Conservation (phyloP, 2,329 filamentous ascomycete genomes). For the Nemania abortiva region DNA sequence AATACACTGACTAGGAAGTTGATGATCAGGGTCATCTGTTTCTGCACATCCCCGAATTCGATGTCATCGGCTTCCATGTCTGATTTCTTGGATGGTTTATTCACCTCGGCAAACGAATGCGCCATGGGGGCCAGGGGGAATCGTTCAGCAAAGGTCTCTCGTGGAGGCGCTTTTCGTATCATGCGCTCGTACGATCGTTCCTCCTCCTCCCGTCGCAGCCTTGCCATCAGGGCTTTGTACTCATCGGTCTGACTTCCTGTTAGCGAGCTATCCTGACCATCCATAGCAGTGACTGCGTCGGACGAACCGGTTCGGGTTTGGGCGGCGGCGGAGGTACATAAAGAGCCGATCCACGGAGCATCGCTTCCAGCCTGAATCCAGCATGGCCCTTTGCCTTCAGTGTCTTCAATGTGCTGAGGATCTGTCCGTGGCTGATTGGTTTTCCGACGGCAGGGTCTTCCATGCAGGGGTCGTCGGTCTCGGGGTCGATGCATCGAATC, state of each 20-base stretch:
- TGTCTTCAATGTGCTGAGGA: slow-evolving; percentile 71
- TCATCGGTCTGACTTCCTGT: slow-evolving; percentile 72
- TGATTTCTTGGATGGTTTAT: slow-evolving; percentile 59
- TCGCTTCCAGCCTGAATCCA: slow-evolving; percentile 70
- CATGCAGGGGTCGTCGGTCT: slow-evolving; percentile 62
- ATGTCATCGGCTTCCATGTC: slow-evolving; percentile 71
- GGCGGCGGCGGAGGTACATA: slow-evolving; percentile 84
- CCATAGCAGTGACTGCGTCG: background rate
- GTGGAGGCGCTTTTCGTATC: slow-evolving; percentile 68
- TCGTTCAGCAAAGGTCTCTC: slow-evolving; percentile 70
- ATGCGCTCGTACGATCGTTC: slow-evolving; percentile 84
- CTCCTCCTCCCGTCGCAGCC: slow-evolving; percentile 86
- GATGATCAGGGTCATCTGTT: slow-evolving; percentile 85
- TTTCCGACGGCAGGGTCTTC: slow-evolving; percentile 66
- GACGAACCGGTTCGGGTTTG: slow-evolving; percentile 79
- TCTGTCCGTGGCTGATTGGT: slow-evolving; percentile 78
- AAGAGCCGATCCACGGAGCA: slow-evolving; percentile 78
- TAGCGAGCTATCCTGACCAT: slow-evolving; percentile 29
- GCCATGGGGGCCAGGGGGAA: slow-evolving; percentile 66
- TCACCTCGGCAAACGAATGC: slow-evolving; percentile 67
- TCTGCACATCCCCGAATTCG: slow-evolving; percentile 78
- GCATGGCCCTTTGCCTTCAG: slow-evolving; percentile 56
- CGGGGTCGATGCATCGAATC: slow-evolving; percentile 33
- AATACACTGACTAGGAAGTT: slow-evolving; percentile 91
- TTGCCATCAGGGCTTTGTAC: slow-evolving; percentile 89